These are phyloP conservation scores for Rhizophora mangle DNA, from an alignment of 345 rosid species.

Conservation along the genomic window DNA sequence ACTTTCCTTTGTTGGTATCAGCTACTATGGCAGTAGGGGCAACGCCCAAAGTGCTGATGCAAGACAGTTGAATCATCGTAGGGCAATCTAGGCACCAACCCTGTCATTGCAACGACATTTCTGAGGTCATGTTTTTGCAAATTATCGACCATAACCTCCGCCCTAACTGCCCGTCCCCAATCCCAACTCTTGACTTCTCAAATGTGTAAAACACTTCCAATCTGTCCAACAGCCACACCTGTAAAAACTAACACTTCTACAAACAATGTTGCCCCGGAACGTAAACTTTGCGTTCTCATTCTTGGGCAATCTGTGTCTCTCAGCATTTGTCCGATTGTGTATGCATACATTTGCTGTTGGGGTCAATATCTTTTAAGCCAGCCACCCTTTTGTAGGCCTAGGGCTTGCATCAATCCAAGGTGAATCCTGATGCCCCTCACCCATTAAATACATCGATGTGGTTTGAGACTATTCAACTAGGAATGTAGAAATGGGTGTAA, in stretches of 20 bases:
- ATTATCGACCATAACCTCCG: constrained; percentile 4
- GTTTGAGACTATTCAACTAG: constrained; percentile 51
- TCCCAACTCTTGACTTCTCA: constrained; percentile 20
- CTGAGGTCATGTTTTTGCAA: constrained; percentile 7
- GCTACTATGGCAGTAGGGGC: constrained; percentile 10
- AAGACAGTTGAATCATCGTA: constrained; percentile 11
- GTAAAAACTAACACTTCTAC: constrained; percentile 3
- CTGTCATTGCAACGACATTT: constrained; percentile 13
- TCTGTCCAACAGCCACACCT: constrained; percentile 8
- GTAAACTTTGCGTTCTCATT: constrained; percentile 18
- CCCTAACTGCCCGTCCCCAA: constrained; percentile 11
- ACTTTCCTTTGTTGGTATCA: constrained; percentile 17
- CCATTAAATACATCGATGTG: constrained; percentile 39
- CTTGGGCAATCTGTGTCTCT: not conserved
- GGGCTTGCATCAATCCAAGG: constrained; percentile 56
- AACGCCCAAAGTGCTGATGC: constrained; percentile 17
- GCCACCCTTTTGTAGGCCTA: constrained; percentile 45
- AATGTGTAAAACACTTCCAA: constrained; percentile 22
- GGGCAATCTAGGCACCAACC: constrained; percentile 7
- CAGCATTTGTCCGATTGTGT: constrained; percentile 16
- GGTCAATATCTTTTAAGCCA: not conserved
- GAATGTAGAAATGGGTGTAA: too few species aligned
- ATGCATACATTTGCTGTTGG: not conserved
- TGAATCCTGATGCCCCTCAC: constrained; percentile 30
- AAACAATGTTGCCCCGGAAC: constrained; percentile 17